Base-by-base conservation (phyloP, 176 grass and related monocot genomes). In the Musa schizocarpa region DNA sequence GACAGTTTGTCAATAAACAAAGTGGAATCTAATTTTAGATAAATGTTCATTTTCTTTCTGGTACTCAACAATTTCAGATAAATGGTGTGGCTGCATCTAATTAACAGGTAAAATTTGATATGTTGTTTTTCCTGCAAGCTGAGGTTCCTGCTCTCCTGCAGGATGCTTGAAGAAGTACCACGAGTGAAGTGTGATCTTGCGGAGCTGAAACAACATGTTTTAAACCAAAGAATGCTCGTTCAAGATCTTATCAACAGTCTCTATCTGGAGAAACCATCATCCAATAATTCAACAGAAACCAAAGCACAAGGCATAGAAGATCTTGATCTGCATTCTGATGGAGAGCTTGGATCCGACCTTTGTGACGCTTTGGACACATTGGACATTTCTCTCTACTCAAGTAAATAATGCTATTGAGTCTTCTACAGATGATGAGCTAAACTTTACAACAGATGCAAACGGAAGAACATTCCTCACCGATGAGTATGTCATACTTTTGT, bases 121-220 rank as follows among this genome's bases (percentile, higher is more conserved):
- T 16, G 19, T 50, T 70, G 43, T 50, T 51, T 70, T 70, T n/a
- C 17, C 19, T 70, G 20, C 11, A 50, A 70, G 6, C 11, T 50
- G 16, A 21, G 6, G 11, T 53, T 27, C 16, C 22, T 54, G 11
- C 65, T 59, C 9, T 56, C 26, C 17, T 24, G n/a, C 76, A 90
- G 88, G 65, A 77, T 86, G 81, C 63, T 88, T 34, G 77, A 81
- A 68, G 80, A 87, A 83, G 80, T 71, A 23, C 50, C 70, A 52
- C 71, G 59, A 76, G 25, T 86, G 29, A 78, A 85, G 29, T 81
- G 52, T 80, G 71, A 88, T 72, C 24, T 86, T 1, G 29, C 58
- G 1, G 65, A 79, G 66, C 79, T 90, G 52, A 87, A 84, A 69
- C 76, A 34, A 0, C 83, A 92, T 23, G 72, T 56, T 73, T 73